Conservation (phyloP, 208 protist species). For the Acanthamoeba divionensis region DNA sequence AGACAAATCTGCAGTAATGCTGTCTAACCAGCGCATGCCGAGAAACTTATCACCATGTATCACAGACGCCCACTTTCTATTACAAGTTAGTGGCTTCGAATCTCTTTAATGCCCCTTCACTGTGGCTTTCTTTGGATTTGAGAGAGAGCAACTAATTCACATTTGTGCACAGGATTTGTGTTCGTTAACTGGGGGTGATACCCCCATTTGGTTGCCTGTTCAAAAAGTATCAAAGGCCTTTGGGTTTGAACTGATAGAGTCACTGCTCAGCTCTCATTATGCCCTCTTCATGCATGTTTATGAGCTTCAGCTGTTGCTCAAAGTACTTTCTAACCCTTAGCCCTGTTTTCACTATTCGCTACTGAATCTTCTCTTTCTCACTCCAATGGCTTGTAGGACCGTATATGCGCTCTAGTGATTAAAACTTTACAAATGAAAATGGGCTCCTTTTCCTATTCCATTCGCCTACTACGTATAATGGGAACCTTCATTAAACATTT, state of each 20-base stretch:
- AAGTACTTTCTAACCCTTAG: not conserved
- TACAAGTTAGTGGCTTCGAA: not conserved
- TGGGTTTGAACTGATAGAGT: conserved; percentile 51
- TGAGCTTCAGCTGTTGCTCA: conserved; percentile 21
- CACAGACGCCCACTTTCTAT: conserved; percentile 38
- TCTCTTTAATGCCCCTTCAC: not conserved
- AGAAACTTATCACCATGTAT: conserved; percentile 53
- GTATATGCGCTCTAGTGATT: conserved; percentile 12
- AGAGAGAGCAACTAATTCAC: not conserved
- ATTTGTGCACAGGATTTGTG: conserved; percentile 50
- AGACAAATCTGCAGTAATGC: conserved; percentile 3
- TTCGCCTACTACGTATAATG: conserved; percentile 10
- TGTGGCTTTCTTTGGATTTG: too few species aligned
- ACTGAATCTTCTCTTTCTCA: not conserved
- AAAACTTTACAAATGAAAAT: not conserved
- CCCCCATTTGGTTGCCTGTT: conserved; percentile 44
- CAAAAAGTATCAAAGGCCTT: conserved; percentile 50
- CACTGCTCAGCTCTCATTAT: not conserved
- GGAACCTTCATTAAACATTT: conserved; percentile 39
- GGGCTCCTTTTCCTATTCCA: not conserved
- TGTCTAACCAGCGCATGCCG: not conserved
- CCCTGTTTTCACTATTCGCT: not conserved
- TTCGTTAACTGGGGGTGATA: conserved; percentile 37
- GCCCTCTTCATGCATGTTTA: conserved; percentile 42
- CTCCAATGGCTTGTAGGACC: not conserved